Evolutionary conservation across 176 grass and related monocot species (phyloP).

Genomic region (Aegilops tauschii): DNA sequence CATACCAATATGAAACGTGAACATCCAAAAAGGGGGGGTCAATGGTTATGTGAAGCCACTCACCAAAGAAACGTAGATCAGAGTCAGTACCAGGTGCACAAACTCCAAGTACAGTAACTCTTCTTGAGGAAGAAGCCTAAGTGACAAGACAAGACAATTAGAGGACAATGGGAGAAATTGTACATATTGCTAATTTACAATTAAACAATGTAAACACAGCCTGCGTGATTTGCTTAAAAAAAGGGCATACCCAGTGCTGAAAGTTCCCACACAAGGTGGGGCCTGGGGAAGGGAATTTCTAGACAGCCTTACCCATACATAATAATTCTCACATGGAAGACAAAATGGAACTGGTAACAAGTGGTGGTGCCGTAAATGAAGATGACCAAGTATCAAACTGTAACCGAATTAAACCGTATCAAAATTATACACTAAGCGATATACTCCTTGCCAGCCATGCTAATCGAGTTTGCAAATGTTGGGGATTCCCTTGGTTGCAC

Average conservation of each 20-base stretch:
- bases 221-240: neutral
- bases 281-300: too few species aligned
- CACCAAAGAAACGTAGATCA: conserved; percentile 5
- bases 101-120: neutral
- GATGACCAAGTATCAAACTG: neutral
- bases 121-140: neutral
- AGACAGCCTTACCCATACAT: too few species aligned
- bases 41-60: conserved; percentile 1
- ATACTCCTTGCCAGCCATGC: neutral
- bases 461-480: neutral
- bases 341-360: conserved; percentile 1
- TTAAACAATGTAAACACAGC: conserved; percentile 11
- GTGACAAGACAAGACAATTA: conserved; percentile 20
- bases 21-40: neutral
- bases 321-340: neutral
- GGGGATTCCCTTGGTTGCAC: neutral
- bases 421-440: neutral
- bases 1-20: conserved; percentile 3
- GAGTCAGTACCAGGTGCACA: neutral
- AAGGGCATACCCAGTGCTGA: too few species aligned
- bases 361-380: neutral
- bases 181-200: conserved; percentile 15
- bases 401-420: neutral
- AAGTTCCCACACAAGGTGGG: too few species aligned
- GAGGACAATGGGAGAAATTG: neutral